Conservation (phyloP, 2,329 filamentous ascomycete species). For the Ophiostoma novo-ulmi region DNA sequence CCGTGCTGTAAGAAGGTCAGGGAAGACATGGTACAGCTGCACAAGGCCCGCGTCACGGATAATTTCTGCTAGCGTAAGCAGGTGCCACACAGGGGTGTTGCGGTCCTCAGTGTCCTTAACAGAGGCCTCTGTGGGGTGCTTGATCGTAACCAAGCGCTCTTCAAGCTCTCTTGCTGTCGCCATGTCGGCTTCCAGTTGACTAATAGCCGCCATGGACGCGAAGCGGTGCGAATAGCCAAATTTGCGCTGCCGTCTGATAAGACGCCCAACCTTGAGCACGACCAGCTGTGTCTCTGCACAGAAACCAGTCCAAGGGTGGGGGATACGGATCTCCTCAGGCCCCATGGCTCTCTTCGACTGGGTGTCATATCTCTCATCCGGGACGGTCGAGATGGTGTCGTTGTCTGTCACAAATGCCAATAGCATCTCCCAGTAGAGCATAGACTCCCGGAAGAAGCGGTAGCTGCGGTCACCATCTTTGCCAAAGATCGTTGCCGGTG, state of each 20-base stretch:
- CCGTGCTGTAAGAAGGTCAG: slow-evolving; percentile 44
- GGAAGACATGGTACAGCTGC: slow-evolving; percentile 51
- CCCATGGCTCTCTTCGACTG: background rate
- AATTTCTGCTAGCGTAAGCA: slow-evolving; percentile 48
- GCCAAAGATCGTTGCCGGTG: slow-evolving; percentile 25
- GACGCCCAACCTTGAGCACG: slow-evolving; percentile 42
- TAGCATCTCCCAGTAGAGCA: slow-evolving; percentile 57
- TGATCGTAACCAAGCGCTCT: slow-evolving; percentile 42
- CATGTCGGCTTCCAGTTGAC: slow-evolving; percentile 35
- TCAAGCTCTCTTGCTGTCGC: slow-evolving; percentile 40
- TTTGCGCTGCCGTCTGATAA: slow-evolving; percentile 36
- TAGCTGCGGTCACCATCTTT: slow-evolving; percentile 38
- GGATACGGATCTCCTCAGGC: slow-evolving; percentile 32
- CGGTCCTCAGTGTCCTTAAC: slow-evolving; percentile 48
- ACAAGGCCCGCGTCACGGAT: slow-evolving; percentile 49
- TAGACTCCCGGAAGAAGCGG: slow-evolving; percentile 49
- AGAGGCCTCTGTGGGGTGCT: slow-evolving; percentile 43
- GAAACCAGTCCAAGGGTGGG: slow-evolving; percentile 48
- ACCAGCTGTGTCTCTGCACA: slow-evolving; percentile 41
- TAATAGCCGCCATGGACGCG: slow-evolving; percentile 31
- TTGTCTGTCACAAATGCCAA: slow-evolving; percentile 49
- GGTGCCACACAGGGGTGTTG: slow-evolving; percentile 48
- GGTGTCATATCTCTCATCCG: slow-evolving; percentile 25
- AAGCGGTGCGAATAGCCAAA: slow-evolving; percentile 35
- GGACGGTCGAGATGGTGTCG: slow-evolving; percentile 35